phyloP scores from a whole-genome alignment of 2,329 filamentous ascomycete species.

The Aspergillus pseudoterreus region DNA sequence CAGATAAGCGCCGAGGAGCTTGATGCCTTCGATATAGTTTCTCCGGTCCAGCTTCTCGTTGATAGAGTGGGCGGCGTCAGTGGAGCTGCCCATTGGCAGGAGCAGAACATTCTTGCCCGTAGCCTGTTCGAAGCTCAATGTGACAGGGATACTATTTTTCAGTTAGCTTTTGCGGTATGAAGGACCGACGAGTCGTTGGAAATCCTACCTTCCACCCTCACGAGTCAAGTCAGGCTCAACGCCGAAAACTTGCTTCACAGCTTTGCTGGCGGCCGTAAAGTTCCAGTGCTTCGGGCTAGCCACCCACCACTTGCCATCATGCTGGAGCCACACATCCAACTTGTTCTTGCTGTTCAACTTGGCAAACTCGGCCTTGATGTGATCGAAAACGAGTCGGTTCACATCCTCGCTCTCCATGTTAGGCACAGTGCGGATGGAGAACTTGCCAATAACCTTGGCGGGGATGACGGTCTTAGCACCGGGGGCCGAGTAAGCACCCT shows the following conservation, averaged over 20 bases:
- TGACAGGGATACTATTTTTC: constrained; percentile 79
- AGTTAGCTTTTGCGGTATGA: constrained; percentile 17
- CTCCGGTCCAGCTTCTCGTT: constrained; percentile 97
- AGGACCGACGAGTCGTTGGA: background rate
- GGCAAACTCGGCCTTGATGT: constrained; percentile 78
- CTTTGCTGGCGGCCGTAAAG: constrained; percentile 89
- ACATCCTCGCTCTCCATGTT: constrained; percentile 94
- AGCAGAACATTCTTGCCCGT: constrained; percentile 97
- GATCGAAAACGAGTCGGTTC: constrained; percentile 78
- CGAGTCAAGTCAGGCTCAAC: constrained; percentile 92
- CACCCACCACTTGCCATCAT: constrained; percentile 98
- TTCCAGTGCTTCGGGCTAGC: constrained; percentile 98
- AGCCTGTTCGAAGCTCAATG: constrained; percentile 93
- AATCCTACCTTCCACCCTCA: constrained; percentile 77
- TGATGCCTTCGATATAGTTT: constrained; percentile 98
- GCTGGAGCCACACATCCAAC: constrained; percentile 74
- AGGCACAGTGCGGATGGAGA: constrained; percentile 94
- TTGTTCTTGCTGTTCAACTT: constrained; percentile 91
- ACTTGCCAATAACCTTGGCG: constrained; percentile 96
- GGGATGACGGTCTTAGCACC: constrained; percentile 98
- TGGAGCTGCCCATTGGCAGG: constrained; percentile 94
- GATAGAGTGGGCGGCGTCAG: constrained; percentile 93
- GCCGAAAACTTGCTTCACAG: constrained; percentile 92
- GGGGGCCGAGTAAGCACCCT: constrained; percentile 88
- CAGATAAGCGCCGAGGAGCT: constrained; percentile 89